Percentiles rank a stretch among this genome's conserved stretches.
These are phyloP conservation scores for Funneliformis geosporum DNA, from an alignment of 192 early-diverging fungal genomes.

Conservation along the genomic window DNA sequence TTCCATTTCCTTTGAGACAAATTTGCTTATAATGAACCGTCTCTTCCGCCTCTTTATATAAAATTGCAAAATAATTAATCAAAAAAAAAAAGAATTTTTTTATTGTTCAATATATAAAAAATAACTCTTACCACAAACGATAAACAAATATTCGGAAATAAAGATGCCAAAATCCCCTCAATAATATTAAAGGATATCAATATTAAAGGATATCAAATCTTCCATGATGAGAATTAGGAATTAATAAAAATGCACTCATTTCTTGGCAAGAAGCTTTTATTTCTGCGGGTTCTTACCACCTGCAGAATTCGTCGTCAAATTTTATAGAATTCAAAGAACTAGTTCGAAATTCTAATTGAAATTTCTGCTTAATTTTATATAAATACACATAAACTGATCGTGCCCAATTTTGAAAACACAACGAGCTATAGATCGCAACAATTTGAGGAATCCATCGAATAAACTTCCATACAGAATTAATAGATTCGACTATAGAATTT, in stretches of 20 bases:
- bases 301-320: slow-evolving; percentile 27
- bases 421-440: slow-evolving; percentile 56
- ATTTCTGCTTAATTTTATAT: neutral
- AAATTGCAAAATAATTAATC: slow-evolving; percentile 28
- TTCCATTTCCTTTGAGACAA: slow-evolving; percentile 48
- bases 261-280: slow-evolving; percentile 53
- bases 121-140: slow-evolving; percentile 42
- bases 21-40: slow-evolving; percentile 48
- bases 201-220: slow-evolving; percentile 32
- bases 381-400: slow-evolving; percentile 17
- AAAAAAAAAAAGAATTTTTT: slow-evolving; percentile 1
- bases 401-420: slow-evolving; percentile 65
- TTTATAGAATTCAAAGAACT: neutral
- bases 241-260: slow-evolving; percentile 52
- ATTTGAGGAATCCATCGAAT: slow-evolving; percentile 77
- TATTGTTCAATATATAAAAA: neutral
- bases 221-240: slow-evolving; percentile 40
- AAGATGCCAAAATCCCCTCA: too few species aligned
- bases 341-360: neutral
- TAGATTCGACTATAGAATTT: slow-evolving; percentile 29
- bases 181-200: too few species aligned
- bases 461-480: slow-evolving; percentile 64
- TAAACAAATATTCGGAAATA: slow-evolving; percentile 40
- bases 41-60: slow-evolving; percentile 56
- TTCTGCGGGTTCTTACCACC: slow-evolving; percentile 35